phyloP scores from a whole-genome alignment of 441 rosid genomes.

The Gossypium schwendimanii region DNA sequence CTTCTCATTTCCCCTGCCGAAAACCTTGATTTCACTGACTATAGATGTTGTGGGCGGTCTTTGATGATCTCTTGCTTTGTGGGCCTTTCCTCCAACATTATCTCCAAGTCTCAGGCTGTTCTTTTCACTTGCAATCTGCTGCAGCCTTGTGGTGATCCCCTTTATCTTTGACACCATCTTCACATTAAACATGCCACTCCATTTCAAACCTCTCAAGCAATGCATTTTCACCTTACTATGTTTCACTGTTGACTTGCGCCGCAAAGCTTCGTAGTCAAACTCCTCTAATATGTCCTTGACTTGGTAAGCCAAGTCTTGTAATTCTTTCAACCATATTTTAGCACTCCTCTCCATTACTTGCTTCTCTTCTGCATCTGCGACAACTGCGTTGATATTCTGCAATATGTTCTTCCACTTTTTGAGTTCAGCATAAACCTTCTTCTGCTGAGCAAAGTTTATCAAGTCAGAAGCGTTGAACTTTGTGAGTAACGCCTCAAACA shows the following conservation, averaged over 20 bases:
- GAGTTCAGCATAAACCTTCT: not conserved
- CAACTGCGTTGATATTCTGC: not conserved
- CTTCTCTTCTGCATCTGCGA: slow-evolving; percentile 13
- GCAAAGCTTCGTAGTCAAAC: slow-evolving; percentile 5
- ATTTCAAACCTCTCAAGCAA: not conserved
- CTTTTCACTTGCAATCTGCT: not conserved
- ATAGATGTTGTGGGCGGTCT: not conserved
- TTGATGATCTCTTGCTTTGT: not conserved
- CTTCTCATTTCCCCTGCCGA: slow-evolving; percentile 8
- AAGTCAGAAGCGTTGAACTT: not conserved
- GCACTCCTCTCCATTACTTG: not conserved
- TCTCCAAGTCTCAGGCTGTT: not conserved
- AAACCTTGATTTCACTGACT: not conserved
- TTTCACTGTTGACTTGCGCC: not conserved
- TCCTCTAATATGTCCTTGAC: slow-evolving; percentile 9
- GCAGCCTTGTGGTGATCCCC: not conserved
- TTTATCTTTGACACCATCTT: slow-evolving; percentile 2
- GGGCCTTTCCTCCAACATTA: not conserved
- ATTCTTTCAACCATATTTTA: slow-evolving; percentile 3
- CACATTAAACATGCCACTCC: not conserved
- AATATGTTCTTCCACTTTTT: not conserved
- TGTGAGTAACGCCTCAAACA: not conserved
- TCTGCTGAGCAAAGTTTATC: not conserved
- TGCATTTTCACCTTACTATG: not conserved
- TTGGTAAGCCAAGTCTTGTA: slow-evolving; percentile 9